Evolutionary conservation across 2,329 filamentous ascomycete genomes (phyloP), one percentile per base, ranked within the genome.

Genomic region (Xylaria sp.): DNA sequence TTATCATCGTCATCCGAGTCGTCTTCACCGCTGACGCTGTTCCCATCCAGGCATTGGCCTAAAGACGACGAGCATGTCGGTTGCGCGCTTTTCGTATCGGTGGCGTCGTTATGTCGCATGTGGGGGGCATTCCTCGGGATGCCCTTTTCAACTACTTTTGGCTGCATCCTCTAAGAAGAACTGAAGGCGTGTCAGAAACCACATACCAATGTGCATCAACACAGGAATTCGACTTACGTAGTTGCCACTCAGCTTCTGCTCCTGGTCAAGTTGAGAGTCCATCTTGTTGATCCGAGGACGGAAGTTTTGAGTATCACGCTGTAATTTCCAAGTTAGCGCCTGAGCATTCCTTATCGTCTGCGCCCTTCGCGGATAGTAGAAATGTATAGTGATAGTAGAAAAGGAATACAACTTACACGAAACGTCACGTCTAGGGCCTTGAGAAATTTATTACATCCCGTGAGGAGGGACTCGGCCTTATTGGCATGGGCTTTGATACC

Each of bases 231-330:
- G 61, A 88, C 90, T 86, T 86, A 93, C 91, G 85, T 92, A 99
- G 84, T 98, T 98, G 76, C 97, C 97, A 73, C 83, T 84, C 77
- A 94, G 76, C 87, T 99, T 99, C 87, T 99, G 96, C 80, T 98
- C 96, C 81, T 98, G 94, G 82, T 99, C 96, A 75, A 98, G 88
- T 85, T 99, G 96, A 79, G 92, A 96, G 82, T 94, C 91, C 78
- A 90, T 85, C 88, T 99, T 99, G 89, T 99, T 99, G 87, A 99
- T 99, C 84, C 97, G 93, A 71, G 97, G 96, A 70, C 96, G 91
- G 88, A 89, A 99, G 78, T 96, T 97, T 84, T 91, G 94, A 71
- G 97, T 96, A 79, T 99, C 96, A 80, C 96, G 94, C 47, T 50
- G 47, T 9, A 13, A 50, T 50, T 13, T 50, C 21, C 47, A 25